Evolutionary conservation across 2,329 filamentous ascomycete species (phyloP), one percentile per base, ranked within the genome.

Genomic region (Parafenestella ontariensis): DNA sequence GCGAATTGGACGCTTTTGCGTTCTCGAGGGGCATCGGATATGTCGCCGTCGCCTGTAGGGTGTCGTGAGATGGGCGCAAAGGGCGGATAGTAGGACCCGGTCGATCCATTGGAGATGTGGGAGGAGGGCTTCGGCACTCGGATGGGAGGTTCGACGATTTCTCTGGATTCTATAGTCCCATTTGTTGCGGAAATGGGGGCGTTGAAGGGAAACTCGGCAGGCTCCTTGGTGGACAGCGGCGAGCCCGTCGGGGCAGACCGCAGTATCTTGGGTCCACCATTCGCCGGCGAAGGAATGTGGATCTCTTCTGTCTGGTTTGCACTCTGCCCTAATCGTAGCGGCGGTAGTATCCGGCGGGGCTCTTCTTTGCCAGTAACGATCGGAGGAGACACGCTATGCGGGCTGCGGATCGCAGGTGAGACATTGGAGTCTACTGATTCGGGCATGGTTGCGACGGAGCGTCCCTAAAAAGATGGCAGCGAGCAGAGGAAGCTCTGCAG

Each of bases 1-100:
- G 84, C 86, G 70, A 96, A 95, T 64, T 95, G 91, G 3, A 96
- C 90, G 70, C 89, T 94, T 51, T 85, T 84, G 46, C 86, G 80
- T 18, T 81, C 80, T 13, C 65, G 68, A 6, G 73, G 68, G 10
- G 61, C 66, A 29, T 75, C 72, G 17, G 68, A 68, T 2, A 65
- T 56, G 4, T 71, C 70, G 21, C 63, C 70, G 31, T 75, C 71
- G 49, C 56, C 69, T 2, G 71, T 74, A 33, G 62, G 61, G 48
- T 64, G 68, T 33, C 71, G 63, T 37, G 71, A 73, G 28, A 73
- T 56, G 29, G 72, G 71, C 28, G 65, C 68, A 57, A 74, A 69
- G 28, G 71, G 61, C 45, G 64, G 65, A 46, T 68, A 67, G 52
- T 70, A 66, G 17, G 62, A 62, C 37, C 54, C 52, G 7, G 58